Evolutionary conservation across 805 yeast genomes (phyloP).

Genomic region (Kuraishia floccosa): DNA sequence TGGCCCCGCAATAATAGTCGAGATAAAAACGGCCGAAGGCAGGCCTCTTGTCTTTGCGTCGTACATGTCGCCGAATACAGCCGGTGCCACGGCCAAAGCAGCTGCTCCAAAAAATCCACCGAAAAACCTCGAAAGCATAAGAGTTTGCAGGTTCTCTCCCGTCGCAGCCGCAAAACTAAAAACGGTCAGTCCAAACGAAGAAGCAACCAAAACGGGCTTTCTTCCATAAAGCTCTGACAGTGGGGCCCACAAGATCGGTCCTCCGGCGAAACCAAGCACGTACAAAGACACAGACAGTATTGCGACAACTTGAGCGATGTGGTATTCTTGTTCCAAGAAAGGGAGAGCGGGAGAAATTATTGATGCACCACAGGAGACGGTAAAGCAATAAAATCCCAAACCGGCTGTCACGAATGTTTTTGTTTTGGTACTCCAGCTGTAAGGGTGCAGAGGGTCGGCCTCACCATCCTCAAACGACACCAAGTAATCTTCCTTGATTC

Average conservation of each 20-base stretch:
- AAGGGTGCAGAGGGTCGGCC: constrained; percentile 71
- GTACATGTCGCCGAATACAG: constrained; percentile 76
- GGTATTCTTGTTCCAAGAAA: constrained; percentile 36
- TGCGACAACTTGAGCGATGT: constrained; percentile 58
- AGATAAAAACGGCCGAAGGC: constrained; percentile 62
- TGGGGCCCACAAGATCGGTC: constrained; percentile 89
- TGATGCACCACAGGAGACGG: constrained; percentile 70
- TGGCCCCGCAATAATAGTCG: constrained; percentile 73
- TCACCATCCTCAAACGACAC: constrained; percentile 75
- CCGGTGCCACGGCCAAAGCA: constrained; percentile 79
- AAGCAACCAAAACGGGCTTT: constrained; percentile 42
- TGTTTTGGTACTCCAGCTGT: constrained; percentile 51
- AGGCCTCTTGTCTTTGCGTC: constrained; percentile 56
- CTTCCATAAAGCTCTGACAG: constrained; percentile 73
- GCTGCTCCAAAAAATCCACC: constrained; percentile 79
- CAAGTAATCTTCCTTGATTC: constrained; percentile 38
- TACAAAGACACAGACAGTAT: constrained; percentile 68
- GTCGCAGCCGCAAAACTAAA: constrained; percentile 69
- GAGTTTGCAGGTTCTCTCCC: constrained; percentile 69
- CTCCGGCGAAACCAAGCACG: constrained; percentile 87
- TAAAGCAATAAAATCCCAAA: constrained; percentile 35
- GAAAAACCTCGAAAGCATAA: constrained; percentile 69
- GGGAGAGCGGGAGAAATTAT: constrained; percentile 56
- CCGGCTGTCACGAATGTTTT: constrained; percentile 30
- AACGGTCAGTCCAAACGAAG: constrained; percentile 42